phyloP scores from a whole-genome alignment of 2,329 filamentous ascomycete genomes.

The Fulvia fulva region DNA sequence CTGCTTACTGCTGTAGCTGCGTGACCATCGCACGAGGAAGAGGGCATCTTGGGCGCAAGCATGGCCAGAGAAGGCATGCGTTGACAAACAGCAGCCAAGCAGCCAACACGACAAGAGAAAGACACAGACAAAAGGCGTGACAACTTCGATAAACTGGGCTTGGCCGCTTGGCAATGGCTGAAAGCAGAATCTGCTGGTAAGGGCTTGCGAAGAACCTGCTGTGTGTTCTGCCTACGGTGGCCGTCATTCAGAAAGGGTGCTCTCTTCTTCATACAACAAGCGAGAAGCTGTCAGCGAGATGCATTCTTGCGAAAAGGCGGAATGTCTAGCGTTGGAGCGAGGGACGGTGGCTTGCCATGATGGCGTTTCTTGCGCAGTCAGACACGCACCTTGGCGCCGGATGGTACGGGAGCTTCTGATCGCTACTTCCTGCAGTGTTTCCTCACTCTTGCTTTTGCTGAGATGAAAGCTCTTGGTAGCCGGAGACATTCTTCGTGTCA shows the following conservation, averaged over 20 bases:
- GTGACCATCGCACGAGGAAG: neutral
- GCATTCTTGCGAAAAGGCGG: neutral
- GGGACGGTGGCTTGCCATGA: neutral
- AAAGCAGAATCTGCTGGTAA: neutral
- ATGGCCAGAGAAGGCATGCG: neutral
- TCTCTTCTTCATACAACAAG: neutral
- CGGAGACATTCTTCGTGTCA: neutral
- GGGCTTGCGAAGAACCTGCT: neutral
- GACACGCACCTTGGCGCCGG: neutral
- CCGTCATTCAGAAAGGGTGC: neutral
- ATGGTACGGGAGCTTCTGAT: neutral
- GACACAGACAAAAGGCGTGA: neutral
- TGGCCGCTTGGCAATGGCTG: neutral
- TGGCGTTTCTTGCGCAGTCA: neutral
- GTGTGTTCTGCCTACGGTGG: neutral
- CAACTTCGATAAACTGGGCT: neutral
- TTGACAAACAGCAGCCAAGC: neutral
- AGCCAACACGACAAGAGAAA: neutral
- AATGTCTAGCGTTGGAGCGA: neutral
- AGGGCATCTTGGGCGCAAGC: neutral
- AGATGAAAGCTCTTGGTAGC: neutral
- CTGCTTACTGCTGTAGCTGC: neutral
- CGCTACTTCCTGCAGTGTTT: neutral
- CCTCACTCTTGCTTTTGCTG: neutral
- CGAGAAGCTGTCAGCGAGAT: neutral